phyloP scores from a whole-genome alignment of 768 basidiomycete species.

The Lactarius sanguifluus region DNA sequence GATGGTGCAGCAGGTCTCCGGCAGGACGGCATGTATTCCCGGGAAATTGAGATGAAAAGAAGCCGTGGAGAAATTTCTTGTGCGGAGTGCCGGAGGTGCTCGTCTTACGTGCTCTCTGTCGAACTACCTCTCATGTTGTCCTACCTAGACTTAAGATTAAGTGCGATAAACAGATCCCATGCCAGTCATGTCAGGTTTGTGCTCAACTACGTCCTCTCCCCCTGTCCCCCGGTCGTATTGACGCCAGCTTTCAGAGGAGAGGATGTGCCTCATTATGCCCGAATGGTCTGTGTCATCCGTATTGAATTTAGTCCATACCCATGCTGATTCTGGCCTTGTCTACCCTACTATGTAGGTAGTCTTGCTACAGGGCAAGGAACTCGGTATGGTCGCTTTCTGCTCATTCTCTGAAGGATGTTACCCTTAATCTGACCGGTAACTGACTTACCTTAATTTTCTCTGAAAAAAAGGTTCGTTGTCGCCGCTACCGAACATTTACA shows the following conservation, averaged over 20 bases:
- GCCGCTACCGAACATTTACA: too few relatives aligned
- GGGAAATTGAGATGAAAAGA: constrained; percentile 74
- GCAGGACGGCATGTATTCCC: constrained; percentile 53
- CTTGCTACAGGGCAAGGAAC: constrained; percentile 78
- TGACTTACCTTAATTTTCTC: neutral
- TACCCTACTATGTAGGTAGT: constrained; percentile 46
- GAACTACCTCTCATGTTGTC: constrained; percentile 9
- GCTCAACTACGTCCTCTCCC: constrained; percentile 13
- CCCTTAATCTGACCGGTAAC: neutral
- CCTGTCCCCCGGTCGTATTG: neutral
- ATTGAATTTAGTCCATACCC: constrained; percentile 26
- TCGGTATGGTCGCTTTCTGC: constrained; percentile 42
- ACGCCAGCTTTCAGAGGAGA: constrained; percentile 45
- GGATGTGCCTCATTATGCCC: constrained; percentile 72
- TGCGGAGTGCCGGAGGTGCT: constrained; percentile 72
- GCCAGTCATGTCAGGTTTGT: constrained; percentile 69
- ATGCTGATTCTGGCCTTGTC: neutral
- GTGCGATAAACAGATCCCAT: constrained; percentile 80
- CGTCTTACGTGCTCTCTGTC: constrained; percentile 1
- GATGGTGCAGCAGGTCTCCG: constrained; percentile 51
- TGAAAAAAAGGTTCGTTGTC: too few relatives aligned
- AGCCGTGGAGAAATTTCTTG: constrained; percentile 74
- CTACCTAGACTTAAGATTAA: constrained; percentile 69
- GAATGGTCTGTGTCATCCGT: constrained; percentile 48
- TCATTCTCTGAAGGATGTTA: neutral